These are phyloP conservation scores for Neocucurbitaria cava DNA, from an alignment of 2,329 filamentous ascomycete genomes.

Conservation along the genomic window DNA sequence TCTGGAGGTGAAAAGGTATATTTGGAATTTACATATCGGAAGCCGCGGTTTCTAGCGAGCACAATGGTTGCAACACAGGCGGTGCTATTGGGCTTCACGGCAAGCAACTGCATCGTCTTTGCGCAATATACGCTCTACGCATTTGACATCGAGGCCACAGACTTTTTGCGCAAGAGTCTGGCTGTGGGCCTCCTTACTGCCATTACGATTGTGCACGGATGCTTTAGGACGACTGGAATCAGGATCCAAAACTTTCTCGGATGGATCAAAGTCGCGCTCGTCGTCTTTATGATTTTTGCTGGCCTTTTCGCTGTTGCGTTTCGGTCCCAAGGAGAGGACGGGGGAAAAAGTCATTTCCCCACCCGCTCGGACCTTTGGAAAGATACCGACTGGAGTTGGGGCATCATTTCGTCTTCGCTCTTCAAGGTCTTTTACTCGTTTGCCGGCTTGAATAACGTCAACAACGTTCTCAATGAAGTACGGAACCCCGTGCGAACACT, in stretches of 20 bases:
- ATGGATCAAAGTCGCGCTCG: conserved; percentile 49
- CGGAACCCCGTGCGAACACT: conserved; percentile 71
- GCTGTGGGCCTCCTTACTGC: conserved; percentile 48
- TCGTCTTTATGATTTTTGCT: conserved; percentile 49
- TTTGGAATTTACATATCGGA: conserved; percentile 71
- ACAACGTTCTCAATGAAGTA: conserved; percentile 75
- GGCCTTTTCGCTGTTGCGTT: conserved; percentile 46
- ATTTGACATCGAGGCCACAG: conserved; percentile 58
- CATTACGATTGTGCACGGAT: conserved; percentile 48
- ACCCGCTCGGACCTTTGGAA: conserved; percentile 66
- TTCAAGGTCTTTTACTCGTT: conserved; percentile 75
- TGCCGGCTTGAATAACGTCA: conserved; percentile 69
- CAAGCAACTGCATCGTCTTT: conserved; percentile 74
- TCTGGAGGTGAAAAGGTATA: conserved; percentile 74
- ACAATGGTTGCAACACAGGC: conserved; percentile 69
- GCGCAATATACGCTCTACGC: conserved; percentile 70
- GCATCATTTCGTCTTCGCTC: conserved; percentile 69
- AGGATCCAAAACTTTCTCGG: conserved; percentile 49
- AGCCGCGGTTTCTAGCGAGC: conserved; percentile 69
- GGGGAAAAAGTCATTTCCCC: conserved; percentile 30
- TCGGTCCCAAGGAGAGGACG: conserved; percentile 22
- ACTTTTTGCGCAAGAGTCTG: conserved; percentile 61
- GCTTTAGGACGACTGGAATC: conserved; percentile 47
- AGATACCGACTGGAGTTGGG: conserved; percentile 73
- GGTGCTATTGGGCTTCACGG: conserved; percentile 70